These are phyloP conservation scores for Candida freyschussii DNA, from an alignment of 1,139 yeast genomes.

Conservation along the genomic window DNA sequence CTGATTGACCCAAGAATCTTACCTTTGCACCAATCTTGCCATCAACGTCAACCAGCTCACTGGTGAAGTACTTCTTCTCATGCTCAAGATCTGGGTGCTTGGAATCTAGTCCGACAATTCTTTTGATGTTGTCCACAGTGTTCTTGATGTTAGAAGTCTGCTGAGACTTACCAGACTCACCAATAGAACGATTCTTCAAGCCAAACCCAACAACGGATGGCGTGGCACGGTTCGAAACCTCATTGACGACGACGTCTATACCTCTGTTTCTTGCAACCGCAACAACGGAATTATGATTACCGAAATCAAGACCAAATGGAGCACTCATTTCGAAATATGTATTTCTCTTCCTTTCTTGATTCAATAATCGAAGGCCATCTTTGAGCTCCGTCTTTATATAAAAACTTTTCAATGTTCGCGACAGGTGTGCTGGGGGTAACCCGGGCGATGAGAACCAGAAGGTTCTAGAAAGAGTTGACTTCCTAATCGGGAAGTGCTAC, in stretches of 20 bases:
- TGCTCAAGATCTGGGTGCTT: slow-evolving; percentile 72
- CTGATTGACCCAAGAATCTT: slow-evolving; percentile 73
- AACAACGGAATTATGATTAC: slow-evolving; percentile 88
- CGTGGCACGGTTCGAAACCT: slow-evolving; percentile 95
- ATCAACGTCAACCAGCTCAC: slow-evolving; percentile 64
- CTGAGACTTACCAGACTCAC: slow-evolving; percentile 94
- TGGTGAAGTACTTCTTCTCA: slow-evolving; percentile 71
- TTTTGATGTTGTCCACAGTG: slow-evolving; percentile 90
- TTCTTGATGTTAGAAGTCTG: slow-evolving; percentile 95
- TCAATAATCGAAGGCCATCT: slow-evolving; percentile 5
- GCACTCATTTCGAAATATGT: slow-evolving; percentile 51
- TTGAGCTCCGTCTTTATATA: slow-evolving; percentile 1
- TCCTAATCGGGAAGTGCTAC: slow-evolving; percentile 6
- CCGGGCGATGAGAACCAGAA: slow-evolving; percentile 4
- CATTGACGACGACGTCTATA: slow-evolving; percentile 96
- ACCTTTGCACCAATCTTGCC: slow-evolving; percentile 85
- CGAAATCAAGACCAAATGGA: slow-evolving; percentile 98
- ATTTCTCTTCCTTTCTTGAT: background rate
- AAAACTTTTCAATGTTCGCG: slow-evolving; percentile 5
- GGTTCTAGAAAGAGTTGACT: slow-evolving; percentile 6
- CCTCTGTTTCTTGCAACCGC: slow-evolving; percentile 99
- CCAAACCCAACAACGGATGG: slow-evolving; percentile 96
- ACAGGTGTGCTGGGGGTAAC: background rate
- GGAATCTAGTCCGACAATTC: slow-evolving; percentile 76
- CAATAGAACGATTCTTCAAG: slow-evolving; percentile 79